phyloP scores from a whole-genome alignment of 1,139 yeast genomes.

The Geotrichum macrosporum region DNA sequence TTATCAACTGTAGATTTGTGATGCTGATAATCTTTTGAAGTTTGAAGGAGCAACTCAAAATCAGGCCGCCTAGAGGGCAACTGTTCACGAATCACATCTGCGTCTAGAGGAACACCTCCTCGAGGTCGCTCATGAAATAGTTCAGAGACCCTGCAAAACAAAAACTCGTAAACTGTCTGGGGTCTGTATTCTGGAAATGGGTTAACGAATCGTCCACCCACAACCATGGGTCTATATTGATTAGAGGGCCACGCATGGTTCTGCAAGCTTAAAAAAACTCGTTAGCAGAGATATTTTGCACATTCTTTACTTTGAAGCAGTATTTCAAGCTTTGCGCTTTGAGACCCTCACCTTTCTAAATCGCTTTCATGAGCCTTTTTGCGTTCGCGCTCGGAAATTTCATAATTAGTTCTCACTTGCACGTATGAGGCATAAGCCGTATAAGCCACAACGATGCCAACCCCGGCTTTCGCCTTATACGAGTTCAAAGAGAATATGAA shows the following conservation, averaged over 20 bases:
- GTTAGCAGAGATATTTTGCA: constrained; percentile 24
- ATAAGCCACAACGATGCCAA: constrained; percentile 58
- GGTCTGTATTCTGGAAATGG: constrained; percentile 90
- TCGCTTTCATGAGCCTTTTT: constrained; percentile 25
- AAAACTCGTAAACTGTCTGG: constrained; percentile 83
- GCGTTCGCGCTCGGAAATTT: constrained; percentile 51
- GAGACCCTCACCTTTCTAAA: constrained; percentile 18
- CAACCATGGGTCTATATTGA: constrained; percentile 43
- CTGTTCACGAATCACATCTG: constrained; percentile 43
- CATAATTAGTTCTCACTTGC: constrained; percentile 51
- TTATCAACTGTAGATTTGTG: background rate
- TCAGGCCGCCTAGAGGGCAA: constrained; percentile 61
- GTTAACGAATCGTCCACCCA: constrained; percentile 79
- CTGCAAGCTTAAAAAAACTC: constrained; percentile 29
- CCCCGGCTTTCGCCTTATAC: constrained; percentile 41
- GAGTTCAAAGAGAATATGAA: constrained; percentile 18
- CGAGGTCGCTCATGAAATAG: constrained; percentile 62
- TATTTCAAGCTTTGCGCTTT: no score
- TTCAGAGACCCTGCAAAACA: constrained; percentile 66
- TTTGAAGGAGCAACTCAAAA: constrained; percentile 43
- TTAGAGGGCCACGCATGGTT: constrained; percentile 39
- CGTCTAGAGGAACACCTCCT: constrained; percentile 58
- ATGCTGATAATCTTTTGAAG: constrained; percentile 1
- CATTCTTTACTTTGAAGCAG: constrained; percentile 28
- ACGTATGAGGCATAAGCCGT: constrained; percentile 65